Base-by-base conservation (phyloP, 2,329 filamentous ascomycete species). In the Fusarium camptoceras region DNA sequence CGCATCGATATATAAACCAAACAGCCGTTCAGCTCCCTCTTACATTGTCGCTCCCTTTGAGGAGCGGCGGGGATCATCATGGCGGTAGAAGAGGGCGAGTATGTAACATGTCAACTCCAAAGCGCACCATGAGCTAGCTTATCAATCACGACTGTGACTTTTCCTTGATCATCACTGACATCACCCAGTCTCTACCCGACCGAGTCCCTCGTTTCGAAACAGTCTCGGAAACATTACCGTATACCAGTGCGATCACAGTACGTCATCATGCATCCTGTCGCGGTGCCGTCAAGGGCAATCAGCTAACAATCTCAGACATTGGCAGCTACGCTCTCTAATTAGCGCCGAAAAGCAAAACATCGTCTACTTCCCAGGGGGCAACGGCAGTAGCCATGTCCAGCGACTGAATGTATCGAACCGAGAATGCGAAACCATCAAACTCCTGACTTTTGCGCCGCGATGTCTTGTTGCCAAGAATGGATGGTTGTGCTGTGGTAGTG, bases 401-500 rank as follows among this genome's bases (percentile, higher is more conserved):
- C 86, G 88, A 37, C 87, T 95, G 59, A 87, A 94, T 75, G 89
- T 91, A 62, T 87, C 81, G 64, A 90, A 87, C 72, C 89, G 85
- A 78, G 92, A 90, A 84, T 90, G 88, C 82, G 92, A 91, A 81
- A 91, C 87, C 66, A 88, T 93, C 78, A 93, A 89, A 55, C 84
- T 89, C 30, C 84, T 94, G 71, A 89, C 85, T 71, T 96, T 90
- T 80, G 87, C 80, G 74, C 92, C 94, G n/a, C 88, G 93, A 81
- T 98, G 95, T 79, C 88, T 98, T 9, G 92, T 93, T n/a, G 92
- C 93, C 10, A 91, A 90, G 55, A 88, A 92, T 75, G 94, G 94
- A 55, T 98, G 93, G 91, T 87, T 98, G 39, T 97, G 93, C 75
- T 93, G 94, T 48, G 96, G 95, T 48, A 95, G 95, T 63, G 92